Evolutionary conservation across 2,329 filamentous ascomycete species (phyloP).

Genomic region (Hypomyces rosellus): DNA sequence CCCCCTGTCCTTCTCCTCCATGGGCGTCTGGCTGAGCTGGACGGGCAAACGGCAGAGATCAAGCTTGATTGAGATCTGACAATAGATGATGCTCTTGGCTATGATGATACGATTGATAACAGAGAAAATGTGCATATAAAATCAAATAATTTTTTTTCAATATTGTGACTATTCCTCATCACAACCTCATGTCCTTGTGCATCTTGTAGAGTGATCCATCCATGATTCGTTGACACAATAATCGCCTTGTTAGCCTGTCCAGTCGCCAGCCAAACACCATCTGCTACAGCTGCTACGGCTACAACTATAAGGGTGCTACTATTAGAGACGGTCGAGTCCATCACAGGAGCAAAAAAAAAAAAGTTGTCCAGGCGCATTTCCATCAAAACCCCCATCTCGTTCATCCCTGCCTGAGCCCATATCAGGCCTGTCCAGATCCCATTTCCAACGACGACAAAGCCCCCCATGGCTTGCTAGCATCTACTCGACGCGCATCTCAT

Average conservation of each 20-base stretch:
- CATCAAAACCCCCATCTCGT: neutral
- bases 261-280: too few relatives aligned
- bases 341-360: constrained; percentile 9
- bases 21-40: neutral
- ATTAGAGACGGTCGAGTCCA: constrained; percentile 3
- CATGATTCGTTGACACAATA: too few relatives aligned
- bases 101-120: neutral
- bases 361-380: constrained; percentile 11
- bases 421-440: constrained; percentile 2
- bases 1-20: neutral
- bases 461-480: constrained; percentile 1
- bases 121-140: too few relatives aligned
- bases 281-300: too few relatives aligned
- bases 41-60: neutral
- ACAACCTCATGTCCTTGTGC: too few relatives aligned
- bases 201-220: too few relatives aligned
- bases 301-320: too few relatives aligned
- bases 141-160: too few relatives aligned
- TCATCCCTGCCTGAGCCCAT: constrained; percentile 8
- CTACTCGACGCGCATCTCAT: constrained; percentile 11
- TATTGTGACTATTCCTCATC: too few relatives aligned
- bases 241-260: too few relatives aligned
- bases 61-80: too few relatives aligned
- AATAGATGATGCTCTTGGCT: too few relatives aligned
- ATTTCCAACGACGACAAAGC: neutral